Evolutionary conservation across 352 stramenopile species (phyloP), one percentile per base, ranked within the genome.

Genomic region (Globisporangium paroecandrum): DNA sequence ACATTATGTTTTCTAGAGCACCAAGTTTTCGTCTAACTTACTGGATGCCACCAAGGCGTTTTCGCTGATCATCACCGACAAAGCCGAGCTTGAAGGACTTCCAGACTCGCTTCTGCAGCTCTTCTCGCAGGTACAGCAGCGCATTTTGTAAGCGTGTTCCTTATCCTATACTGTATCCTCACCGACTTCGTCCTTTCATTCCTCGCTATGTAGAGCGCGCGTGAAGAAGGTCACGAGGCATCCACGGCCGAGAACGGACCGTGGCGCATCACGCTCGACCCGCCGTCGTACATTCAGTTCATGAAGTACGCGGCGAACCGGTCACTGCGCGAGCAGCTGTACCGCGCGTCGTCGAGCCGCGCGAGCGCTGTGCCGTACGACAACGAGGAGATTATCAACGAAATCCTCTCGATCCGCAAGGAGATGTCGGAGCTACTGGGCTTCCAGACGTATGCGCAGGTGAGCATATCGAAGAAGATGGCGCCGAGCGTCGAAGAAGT

Each of bases 1-100:
- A 32, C 29, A 32, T 32, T 32, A 32, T 32, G 29, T 32, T 8
- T 2, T 32, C 29, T 32, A 94, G 87, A 96, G 83, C 38, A 99
- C 91, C 43, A 97, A 95, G 58, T 99, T 99, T 65, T 92, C 83
- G 46, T 99, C 98, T 70, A 99, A 99, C 77, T 79, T 99, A 41
- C 83, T 99, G 43, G 97, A 99, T 74, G 90, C 93, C 1, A 99
- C 97, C 27, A 99, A 99, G 77, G 84, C 84, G 15, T 99, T 97
- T 72, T 87, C 87, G 38, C 76, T 99, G 22, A 82, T 83, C 18
- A 76, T 99, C 12, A 92, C 85, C 0, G 85, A 98, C 68, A 82
- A 89, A 38, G 66, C 69, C 1, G 85, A 98, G 55, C 61, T 99
- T 10, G 80, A 95, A 51, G 96, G 94, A 1, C 82, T 99, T 10